A percentile compares a stretch with the other conserved stretches of the same genome.
Evolutionary conservation across 441 rosid species (phyloP).

Genomic region (Lepidium campestre): DNA sequence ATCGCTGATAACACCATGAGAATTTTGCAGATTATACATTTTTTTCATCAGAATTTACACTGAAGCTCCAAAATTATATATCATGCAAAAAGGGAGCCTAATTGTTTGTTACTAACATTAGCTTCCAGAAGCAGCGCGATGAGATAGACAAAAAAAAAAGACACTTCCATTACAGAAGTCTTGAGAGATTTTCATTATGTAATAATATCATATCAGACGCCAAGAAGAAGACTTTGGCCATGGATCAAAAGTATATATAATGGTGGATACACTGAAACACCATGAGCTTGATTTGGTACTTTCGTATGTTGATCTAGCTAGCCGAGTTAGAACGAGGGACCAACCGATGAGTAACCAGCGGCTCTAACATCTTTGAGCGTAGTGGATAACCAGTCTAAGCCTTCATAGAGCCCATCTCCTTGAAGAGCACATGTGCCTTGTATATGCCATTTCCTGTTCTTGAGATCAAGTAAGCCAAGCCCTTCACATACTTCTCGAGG

Average conservation of each 20-base stretch:
- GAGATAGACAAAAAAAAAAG: not conserved
- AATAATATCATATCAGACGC: constrained; percentile 4
- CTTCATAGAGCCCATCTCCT: constrained; percentile 98
- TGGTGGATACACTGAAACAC: constrained; percentile 24
- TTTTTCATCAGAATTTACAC: constrained; percentile 13
- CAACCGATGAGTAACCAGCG: constrained; percentile 83
- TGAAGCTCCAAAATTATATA: constrained; percentile 16
- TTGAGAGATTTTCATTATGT: not conserved
- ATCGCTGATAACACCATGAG: not conserved
- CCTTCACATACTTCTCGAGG: constrained; percentile 94
- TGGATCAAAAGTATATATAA: constrained; percentile 23
- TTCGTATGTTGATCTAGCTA: not conserved
- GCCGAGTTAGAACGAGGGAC: constrained; percentile 53
- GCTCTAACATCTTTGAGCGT: constrained; percentile 89
- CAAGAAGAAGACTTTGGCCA: constrained; percentile 12
- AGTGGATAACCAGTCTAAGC: constrained; percentile 87
- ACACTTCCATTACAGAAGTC: not conserved
- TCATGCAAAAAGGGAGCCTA: constrained; percentile 4
- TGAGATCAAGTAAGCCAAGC: constrained; percentile 81
- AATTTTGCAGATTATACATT: not conserved
- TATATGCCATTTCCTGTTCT: constrained; percentile 98
- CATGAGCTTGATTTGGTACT: constrained; percentile 11
- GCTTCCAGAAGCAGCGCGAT: constrained; percentile 3
- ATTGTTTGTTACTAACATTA: not conserved
- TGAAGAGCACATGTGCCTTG: constrained; percentile 94